These are phyloP conservation scores for Trametes maxima DNA, from an alignment of 768 basidiomycete genomes.

Conservation along the genomic window DNA sequence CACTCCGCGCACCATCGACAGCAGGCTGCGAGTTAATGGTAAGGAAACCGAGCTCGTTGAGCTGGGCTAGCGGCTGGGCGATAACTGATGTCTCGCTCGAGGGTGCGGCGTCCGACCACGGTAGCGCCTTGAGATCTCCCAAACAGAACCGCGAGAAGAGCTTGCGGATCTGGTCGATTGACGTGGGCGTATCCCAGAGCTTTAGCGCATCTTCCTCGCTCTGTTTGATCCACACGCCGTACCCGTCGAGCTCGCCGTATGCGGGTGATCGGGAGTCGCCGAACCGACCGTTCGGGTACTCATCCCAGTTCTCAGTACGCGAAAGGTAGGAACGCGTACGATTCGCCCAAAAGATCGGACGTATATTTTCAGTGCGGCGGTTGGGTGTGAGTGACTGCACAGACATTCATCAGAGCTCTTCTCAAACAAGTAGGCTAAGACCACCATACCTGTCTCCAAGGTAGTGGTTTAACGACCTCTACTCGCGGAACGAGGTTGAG, in stretches of 20 bases:
- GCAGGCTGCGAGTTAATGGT: constrained; percentile 98
- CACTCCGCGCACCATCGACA: constrained; percentile 85
- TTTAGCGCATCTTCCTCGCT: constrained; percentile 87
- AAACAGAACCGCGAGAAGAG: constrained; percentile 88
- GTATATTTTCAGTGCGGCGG: constrained; percentile 87
- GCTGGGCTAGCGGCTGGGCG: constrained; percentile 70
- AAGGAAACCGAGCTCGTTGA: constrained; percentile 91
- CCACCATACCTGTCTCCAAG: constrained; percentile 86
- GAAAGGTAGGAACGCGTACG: constrained; percentile 92
- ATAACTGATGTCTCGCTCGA: constrained; percentile 85
- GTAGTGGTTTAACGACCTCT: constrained; percentile 92
- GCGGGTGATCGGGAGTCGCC: constrained; percentile 97
- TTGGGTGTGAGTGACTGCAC: constrained; percentile 86
- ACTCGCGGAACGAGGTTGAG: constrained; percentile 84
- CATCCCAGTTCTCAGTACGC: constrained; percentile 98
- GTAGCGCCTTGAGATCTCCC: constrained; percentile 72
- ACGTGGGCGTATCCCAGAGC: constrained; percentile 84
- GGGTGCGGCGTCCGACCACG: constrained; percentile 94
- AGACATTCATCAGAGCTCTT: constrained; percentile 2
- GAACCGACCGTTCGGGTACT: constrained; percentile 98
- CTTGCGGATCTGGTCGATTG: constrained; percentile 60
- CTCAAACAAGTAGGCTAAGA: neutral
- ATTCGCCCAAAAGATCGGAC: constrained; percentile 99
- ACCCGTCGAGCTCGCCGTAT: constrained; percentile 97
- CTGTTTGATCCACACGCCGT: constrained; percentile 91